phyloP scores from a whole-genome alignment of 331 rosid species.

The Rosa hybrid region DNA sequence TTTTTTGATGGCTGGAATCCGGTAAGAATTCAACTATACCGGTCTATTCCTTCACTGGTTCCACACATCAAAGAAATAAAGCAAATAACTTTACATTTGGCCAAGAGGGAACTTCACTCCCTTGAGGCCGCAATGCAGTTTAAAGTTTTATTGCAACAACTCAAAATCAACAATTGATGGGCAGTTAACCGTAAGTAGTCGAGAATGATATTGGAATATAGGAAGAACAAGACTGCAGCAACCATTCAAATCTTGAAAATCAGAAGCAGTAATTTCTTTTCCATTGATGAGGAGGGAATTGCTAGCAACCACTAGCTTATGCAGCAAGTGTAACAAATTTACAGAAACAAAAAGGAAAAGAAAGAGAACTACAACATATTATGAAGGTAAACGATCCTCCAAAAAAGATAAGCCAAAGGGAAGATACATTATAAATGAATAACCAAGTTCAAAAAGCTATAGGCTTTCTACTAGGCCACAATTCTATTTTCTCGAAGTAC shows the following conservation, averaged over 20 bases:
- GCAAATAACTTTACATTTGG: no score
- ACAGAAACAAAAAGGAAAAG: neutral
- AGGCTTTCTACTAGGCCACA: slow-evolving; percentile 70
- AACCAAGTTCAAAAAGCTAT: slow-evolving; percentile 40
- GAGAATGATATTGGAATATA: no score
- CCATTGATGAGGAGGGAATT: neutral
- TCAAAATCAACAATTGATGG: neutral
- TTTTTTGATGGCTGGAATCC: neutral
- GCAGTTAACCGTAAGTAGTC: no score
- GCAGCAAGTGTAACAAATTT: neutral
- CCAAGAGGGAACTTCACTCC: neutral
- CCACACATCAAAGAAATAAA: no score
- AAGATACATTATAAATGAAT: no score
- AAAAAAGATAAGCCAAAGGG: neutral
- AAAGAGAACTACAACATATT: neutral
- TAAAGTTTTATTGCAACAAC: no score
- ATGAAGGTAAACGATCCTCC: neutral
- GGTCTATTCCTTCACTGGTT: neutral
- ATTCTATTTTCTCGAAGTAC: slow-evolving; percentile 75
- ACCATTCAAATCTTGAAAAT: neutral
- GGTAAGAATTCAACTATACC: neutral
- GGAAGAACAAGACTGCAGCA: no score
- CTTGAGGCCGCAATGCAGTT: no score
- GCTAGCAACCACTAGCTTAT: neutral
- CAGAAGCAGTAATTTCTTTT: neutral